Percentiles rank a stretch among this genome's conserved stretches.
Evolutionary conservation across 1,139 yeast genomes (phyloP).

Genomic region (Kluyveromyces marxianus): DNA sequence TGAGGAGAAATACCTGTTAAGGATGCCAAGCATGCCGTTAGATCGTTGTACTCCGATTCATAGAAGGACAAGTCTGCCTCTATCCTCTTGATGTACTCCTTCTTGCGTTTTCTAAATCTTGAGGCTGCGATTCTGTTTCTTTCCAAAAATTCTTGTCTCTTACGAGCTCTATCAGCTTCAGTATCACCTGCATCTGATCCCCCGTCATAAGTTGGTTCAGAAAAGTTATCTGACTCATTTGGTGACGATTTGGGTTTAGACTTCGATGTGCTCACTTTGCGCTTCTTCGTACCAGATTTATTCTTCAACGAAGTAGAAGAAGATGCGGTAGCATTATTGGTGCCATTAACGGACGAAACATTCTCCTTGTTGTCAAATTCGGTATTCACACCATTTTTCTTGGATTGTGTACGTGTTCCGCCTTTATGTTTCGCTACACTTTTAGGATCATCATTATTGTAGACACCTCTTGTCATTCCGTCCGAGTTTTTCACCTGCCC

Average conservation of each 20-base stretch:
- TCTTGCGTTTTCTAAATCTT: constrained; percentile 91
- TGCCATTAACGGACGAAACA: background rate
- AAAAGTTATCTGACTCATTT: background rate
- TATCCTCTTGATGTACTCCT: constrained; percentile 77
- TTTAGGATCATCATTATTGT: background rate
- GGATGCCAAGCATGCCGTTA: constrained; percentile 33
- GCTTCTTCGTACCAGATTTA: background rate
- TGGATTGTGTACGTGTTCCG: background rate
- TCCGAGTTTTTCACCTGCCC: background rate
- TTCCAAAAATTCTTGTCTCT: constrained; percentile 76
- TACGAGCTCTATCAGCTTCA: constrained; percentile 46
- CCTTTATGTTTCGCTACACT: background rate
- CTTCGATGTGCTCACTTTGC: background rate
- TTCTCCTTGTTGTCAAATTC: background rate
- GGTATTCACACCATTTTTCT: background rate
- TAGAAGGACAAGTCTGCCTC: constrained; percentile 68
- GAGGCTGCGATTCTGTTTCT: constrained; percentile 93
- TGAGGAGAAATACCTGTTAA: constrained; percentile 5
- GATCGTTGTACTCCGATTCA: constrained; percentile 61
- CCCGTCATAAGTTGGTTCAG: background rate
- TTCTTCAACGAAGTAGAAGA: background rate
- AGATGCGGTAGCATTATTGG: background rate
- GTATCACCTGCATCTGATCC: constrained; percentile 13
- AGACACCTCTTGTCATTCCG: background rate
- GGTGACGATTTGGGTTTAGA: background rate